A percentile compares a stretch with the other conserved stretches of the same genome.
Evolutionary conservation across 176 grass and related monocot genomes (phyloP).

Genomic region (Avena atlantica): DNA sequence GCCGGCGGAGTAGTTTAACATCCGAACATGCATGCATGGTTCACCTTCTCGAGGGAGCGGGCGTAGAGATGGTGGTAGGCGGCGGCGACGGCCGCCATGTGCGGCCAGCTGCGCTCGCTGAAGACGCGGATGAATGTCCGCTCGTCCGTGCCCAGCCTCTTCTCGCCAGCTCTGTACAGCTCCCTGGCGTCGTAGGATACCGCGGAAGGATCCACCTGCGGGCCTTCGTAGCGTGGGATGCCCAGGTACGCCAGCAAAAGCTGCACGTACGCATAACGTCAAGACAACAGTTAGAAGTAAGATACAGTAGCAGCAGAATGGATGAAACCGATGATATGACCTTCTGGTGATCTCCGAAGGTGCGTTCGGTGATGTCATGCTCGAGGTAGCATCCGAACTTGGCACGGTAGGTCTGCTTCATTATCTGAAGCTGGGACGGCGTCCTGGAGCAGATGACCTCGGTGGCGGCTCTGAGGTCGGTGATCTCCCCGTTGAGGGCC

Average conservation of each 20-base stretch:
- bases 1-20: no score
- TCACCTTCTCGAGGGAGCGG: conserved; percentile 60
- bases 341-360: conserved; percentile 84
- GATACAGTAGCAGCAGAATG: no score
- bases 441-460: conserved; percentile 87
- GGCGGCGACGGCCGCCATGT: conserved; percentile 65
- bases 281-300: no score
- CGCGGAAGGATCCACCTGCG: conserved; percentile 40
- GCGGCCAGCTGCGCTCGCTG: conserved; percentile 64
- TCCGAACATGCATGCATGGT: neutral
- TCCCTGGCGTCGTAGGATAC: conserved; percentile 62
- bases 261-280: conserved; percentile 14
- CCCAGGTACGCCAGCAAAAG: conserved; percentile 69
- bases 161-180: conserved; percentile 79
- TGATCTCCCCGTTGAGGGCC: conserved; percentile 52
- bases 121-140: conserved; percentile 75
- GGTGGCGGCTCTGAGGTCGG: conserved; percentile 64
- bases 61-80: conserved; percentile 62
- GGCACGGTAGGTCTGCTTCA: conserved; percentile 65
- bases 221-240: conserved; percentile 46
- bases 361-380: conserved; percentile 56
- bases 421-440: conserved; percentile 58
- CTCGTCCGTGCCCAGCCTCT: conserved; percentile 80
- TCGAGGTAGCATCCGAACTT: conserved; percentile 62
- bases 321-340: neutral